Evolutionary conservation across 805 yeast species (phyloP).

Genomic region (Lachancea thermotolerans): DNA sequence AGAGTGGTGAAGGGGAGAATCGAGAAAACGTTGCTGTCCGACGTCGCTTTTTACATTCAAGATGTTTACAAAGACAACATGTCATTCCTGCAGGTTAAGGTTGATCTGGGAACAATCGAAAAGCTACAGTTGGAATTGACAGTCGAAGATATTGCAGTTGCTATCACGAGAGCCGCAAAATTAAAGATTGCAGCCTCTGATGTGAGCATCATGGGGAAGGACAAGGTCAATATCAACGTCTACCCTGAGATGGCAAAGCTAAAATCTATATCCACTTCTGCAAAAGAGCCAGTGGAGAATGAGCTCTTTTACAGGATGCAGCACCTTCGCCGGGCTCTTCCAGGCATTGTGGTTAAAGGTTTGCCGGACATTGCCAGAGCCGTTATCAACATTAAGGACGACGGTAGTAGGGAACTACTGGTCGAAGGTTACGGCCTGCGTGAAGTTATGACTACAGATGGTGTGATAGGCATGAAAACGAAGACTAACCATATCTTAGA

Average conservation of each 20-base stretch:
- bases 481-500: slow-evolving; percentile 89
- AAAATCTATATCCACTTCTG: slow-evolving; percentile 38
- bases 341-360: slow-evolving; percentile 88
- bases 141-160: slow-evolving; percentile 77
- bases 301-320: slow-evolving; percentile 84
- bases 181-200: slow-evolving; percentile 72
- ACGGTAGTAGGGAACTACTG: slow-evolving; percentile 78
- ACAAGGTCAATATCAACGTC: slow-evolving; percentile 60
- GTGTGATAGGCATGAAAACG: slow-evolving; percentile 84
- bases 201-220: slow-evolving; percentile 58
- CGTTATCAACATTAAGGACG: slow-evolving; percentile 86
- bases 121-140: slow-evolving; percentile 83
- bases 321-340: slow-evolving; percentile 75
- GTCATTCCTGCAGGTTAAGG: slow-evolving; percentile 72
- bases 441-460: slow-evolving; percentile 96
- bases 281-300: slow-evolving; percentile 35
- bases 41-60: slow-evolving; percentile 82
- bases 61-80: slow-evolving; percentile 81
- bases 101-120: slow-evolving; percentile 81
- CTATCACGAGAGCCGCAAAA: slow-evolving; percentile 80
- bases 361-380: slow-evolving; percentile 88
- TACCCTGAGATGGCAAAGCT: slow-evolving; percentile 37
- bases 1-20: slow-evolving; percentile 97
- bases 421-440: slow-evolving; percentile 98
- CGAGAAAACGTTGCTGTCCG: slow-evolving; percentile 83